Base-by-base conservation (phyloP, 1,284 basidiomycete genomes). In the Abortiporus biennis region DNA sequence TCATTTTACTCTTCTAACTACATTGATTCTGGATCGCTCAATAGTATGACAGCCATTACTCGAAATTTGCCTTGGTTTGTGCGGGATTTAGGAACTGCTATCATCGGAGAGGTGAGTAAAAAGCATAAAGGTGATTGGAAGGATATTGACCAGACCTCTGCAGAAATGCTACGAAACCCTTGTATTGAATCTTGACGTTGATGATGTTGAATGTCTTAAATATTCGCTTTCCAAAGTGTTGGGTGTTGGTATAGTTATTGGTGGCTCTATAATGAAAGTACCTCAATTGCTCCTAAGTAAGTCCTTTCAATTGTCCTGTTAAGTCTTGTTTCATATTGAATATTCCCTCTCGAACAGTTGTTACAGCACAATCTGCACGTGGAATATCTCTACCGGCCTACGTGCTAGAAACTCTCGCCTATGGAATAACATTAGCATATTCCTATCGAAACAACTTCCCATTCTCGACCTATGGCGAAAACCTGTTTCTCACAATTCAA, bases 391-490 rank as follows among this genome's bases (percentile, higher is more conserved):
- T 93, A 2, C 70, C 82, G 1, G 81, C 87, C 13, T 92, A 90
- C 64, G 64, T 85, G 51, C 78, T 92, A 17, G 92, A 95, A 58
- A 93, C 91, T 0, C 67, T 88, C 13, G 76, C 89, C 0, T 95
- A 94, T 56, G 85, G 84, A 30, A 91, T 96, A 57, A 90, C 81
- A 0, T 74, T 91, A 30, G 76, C 78, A n/a, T 98, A 97, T 65
- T 85, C 91, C 3, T 80, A 80, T 48, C 74, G 91, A 30, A 85
- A 87, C 57, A 63, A 70, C 17, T 93, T 94, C 61, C 92, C 94
- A 1, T 94, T 96, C 71, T 92, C 88, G 27, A 96, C 94, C 1
- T 98, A 96, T 51, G 94, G 94, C 56, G 92, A 95, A 63, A 94
- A 92, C 68, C 61, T 90, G 47, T 93, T 93, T 74, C 74, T 95